Evolutionary conservation across 495 filamentous ascomycete genomes (phyloP).

Genomic region (Aspergillus homomorphus): DNA sequence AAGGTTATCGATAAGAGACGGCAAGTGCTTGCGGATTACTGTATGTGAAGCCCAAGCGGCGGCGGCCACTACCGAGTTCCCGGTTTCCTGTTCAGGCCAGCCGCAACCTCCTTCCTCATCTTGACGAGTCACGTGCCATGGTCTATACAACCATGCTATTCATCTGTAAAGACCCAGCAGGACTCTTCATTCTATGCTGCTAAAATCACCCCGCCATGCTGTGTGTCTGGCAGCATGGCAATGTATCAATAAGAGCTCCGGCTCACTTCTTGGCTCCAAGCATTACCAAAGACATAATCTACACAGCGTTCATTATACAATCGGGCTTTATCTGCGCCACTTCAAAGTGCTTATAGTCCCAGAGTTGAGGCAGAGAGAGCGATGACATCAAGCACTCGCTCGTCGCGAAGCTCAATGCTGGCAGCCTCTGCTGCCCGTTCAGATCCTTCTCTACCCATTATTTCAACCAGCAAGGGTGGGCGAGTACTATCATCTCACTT

Average conservation of each 20-base stretch:
- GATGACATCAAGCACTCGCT: background rate
- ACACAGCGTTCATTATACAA: background rate
- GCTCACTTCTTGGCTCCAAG: background rate
- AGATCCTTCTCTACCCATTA: background rate
- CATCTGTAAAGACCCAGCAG: too few relatives aligned
- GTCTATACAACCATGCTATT: slow-evolving; percentile 3
- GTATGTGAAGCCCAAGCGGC: background rate
- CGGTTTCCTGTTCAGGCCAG: slow-evolving; percentile 1
- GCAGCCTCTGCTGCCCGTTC: background rate
- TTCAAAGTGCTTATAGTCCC: background rate
- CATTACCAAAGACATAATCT: background rate
- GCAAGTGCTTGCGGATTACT: background rate
- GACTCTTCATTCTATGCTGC: background rate
- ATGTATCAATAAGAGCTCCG: background rate
- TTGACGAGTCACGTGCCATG: slow-evolving; percentile 12
- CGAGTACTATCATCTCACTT: background rate
- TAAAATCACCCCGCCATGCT: background rate
- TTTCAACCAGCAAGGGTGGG: background rate
- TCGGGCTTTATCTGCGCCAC: background rate
- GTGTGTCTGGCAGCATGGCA: background rate
- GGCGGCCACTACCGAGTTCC: background rate
- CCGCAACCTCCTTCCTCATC: slow-evolving; percentile 12
- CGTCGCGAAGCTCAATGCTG: background rate
- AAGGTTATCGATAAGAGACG: slow-evolving; percentile 1
- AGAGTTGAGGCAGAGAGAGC: background rate